phyloP scores from a whole-genome alignment of 306 rosid species.

The Trichosanthes cucumerina region DNA sequence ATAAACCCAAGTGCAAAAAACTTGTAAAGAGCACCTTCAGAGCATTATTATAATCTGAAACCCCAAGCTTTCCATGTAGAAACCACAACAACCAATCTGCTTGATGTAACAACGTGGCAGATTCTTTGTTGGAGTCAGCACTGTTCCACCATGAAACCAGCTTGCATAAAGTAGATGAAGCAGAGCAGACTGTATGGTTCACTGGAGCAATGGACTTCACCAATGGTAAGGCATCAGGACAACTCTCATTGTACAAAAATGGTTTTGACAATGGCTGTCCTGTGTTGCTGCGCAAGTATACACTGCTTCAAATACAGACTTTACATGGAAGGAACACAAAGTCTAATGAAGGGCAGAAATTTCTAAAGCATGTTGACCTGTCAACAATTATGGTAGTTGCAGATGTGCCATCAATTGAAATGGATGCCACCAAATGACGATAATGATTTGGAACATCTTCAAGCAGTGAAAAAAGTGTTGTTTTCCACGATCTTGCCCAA shows the following conservation, averaged over 20 bases:
- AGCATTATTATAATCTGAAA: slow-evolving; percentile 87
- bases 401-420: slow-evolving; percentile 91
- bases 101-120: slow-evolving; percentile 77
- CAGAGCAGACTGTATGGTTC: slow-evolving; percentile 85
- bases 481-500: slow-evolving; percentile 75
- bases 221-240: slow-evolving; percentile 58
- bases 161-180: slow-evolving; percentile 78
- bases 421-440: slow-evolving; percentile 43
- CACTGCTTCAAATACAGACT: slow-evolving; percentile 21
- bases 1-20: background rate
- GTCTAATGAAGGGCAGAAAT: slow-evolving; percentile 10
- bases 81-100: slow-evolving; percentile 95
- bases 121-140: slow-evolving; percentile 27
- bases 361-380: slow-evolving; percentile 34
- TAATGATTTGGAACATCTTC: slow-evolving; percentile 53
- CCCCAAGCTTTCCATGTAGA: slow-evolving; percentile 85
- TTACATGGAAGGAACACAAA: background rate
- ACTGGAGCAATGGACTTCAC: slow-evolving; percentile 83
- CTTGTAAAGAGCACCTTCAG: slow-evolving; percentile 43
- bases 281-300: slow-evolving; percentile 42
- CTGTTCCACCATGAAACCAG: slow-evolving; percentile 80
- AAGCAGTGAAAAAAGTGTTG: slow-evolving; percentile 56
- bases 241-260: slow-evolving; percentile 70
- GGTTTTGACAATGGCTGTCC: slow-evolving; percentile 74
- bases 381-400: slow-evolving; percentile 80